Evolutionary conservation across 441 rosid species (phyloP), one percentile per base, ranked within the genome.

Genomic region (Jatropha multifida): DNA sequence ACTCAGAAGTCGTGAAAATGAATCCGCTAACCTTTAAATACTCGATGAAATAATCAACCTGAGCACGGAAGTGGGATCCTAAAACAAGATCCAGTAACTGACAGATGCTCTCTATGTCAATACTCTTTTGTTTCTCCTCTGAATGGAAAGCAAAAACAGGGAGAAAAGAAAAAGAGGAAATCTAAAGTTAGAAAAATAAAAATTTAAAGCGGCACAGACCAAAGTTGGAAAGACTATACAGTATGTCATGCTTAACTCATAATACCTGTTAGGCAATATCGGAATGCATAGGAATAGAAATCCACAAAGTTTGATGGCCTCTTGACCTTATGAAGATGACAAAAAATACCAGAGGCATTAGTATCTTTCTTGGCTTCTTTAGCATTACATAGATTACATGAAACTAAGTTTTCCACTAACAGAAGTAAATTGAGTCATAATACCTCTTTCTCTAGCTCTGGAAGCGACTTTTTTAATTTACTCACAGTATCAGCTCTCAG

Each of bases 41-140:
- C 82, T 93, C 97, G 4, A 86, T 77, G 70, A 96, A 94, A 78
- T 90, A 88, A 81, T 96, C 97, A 81, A 94, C 97, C 75, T 96
- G 98, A 10, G 92, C 89, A 56, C 83, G 93, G 55, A 83, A 92
- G 69, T 86, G 89, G 72, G 96, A 86, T 82, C 99, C 98, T 83
- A 96, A 85, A 74, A 92, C 92, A 68, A 96, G 90, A 72, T 89
- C 97, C 79, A 96, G 86, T 78, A 96, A 86, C 78, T 92, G 91
- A 73, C 97, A 91, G 80, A 94, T 92, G 81, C 97, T 96, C 82
- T 96, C 98, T 72, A 96, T 90, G 90, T 94, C 99, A 71, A 96
- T 91, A 78, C 97, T 93, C 90, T 96, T 96, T 77, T 96, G 99
- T 82, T 94, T 96, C 85, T 96, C 99, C 94, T 96, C 99, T 96